Evolutionary conservation across 768 basidiomycete species (phyloP).

Genomic region (Boletellus ananas): DNA sequence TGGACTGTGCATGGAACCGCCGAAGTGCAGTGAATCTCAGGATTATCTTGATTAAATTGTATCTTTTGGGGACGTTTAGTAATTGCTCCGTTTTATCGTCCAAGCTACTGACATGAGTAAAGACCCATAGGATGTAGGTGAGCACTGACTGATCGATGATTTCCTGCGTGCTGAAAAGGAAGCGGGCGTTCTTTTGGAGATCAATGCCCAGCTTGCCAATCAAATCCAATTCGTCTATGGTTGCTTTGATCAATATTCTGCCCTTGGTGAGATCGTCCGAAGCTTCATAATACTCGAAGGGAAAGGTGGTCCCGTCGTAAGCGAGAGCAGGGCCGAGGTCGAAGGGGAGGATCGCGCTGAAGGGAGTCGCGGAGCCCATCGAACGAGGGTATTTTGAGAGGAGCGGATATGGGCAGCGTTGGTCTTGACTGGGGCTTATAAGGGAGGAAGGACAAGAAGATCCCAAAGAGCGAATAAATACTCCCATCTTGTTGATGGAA

Average conservation of each 20-base stretch:
- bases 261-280: not conserved
- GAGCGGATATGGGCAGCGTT: not conserved
- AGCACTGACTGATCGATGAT: not conserved
- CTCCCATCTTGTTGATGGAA: too few species aligned
- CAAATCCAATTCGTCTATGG: constrained; percentile 2
- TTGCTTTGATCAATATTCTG: not conserved
- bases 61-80: not conserved
- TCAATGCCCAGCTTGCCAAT: constrained; percentile 1
- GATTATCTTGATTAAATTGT: not conserved
- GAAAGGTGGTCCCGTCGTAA: not conserved
- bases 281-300: constrained; percentile 1
- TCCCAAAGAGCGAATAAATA: too few species aligned
- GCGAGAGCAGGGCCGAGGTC: not conserved
- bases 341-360: not conserved
- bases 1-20: not conserved
- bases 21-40: not conserved
- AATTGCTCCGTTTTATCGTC: not conserved
- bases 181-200: not conserved
- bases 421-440: not conserved
- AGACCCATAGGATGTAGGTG: too few species aligned
- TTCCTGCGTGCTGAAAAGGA: not conserved
- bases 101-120: too few species aligned
- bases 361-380: not conserved
- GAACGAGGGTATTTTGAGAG: not conserved
- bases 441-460: not conserved